phyloP scores from a whole-genome alignment of 176 grass and related monocot species.

The Phoenix roebelenii region DNA sequence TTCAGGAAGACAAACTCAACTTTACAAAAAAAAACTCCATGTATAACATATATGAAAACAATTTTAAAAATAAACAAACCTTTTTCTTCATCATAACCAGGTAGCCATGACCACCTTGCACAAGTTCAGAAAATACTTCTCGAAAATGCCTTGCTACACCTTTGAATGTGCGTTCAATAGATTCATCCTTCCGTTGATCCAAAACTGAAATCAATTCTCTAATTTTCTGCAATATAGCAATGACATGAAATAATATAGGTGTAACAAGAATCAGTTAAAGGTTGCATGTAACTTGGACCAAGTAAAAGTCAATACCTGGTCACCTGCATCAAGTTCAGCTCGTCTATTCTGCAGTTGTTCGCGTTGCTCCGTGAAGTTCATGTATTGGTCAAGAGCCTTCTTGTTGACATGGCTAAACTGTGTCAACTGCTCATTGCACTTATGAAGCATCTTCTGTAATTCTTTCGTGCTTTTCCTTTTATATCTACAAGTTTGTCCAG shows the following conservation, averaged over 20 bases:
- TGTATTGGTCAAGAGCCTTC: conserved; percentile 98
- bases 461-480: conserved; percentile 96
- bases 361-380: conserved; percentile 96
- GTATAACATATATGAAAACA: too few species aligned
- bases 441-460: conserved; percentile 84
- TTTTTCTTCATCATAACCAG: conserved; percentile 99
- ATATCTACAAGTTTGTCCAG: conserved; percentile 34
- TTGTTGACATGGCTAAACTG: conserved; percentile 98
- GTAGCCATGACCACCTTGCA: conserved; percentile 89
- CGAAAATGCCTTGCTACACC: conserved; percentile 91
- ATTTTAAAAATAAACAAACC: conserved; percentile 19
- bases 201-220: conserved; percentile 80
- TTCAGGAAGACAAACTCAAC: too few species aligned
- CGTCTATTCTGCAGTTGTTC: conserved; percentile 83
- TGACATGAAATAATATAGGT: neutral
- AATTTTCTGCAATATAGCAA: conserved; percentile 67
- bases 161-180: conserved; percentile 98
- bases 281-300: neutral
- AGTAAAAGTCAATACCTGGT: conserved; percentile 30
- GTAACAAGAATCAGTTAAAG: neutral
- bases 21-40: too few species aligned
- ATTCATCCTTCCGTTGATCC: conserved; percentile 99
- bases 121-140: conserved; percentile 88
- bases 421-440: conserved; percentile 78
- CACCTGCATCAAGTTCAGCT: conserved; percentile 89